Base-by-base conservation (phyloP, 176 grass and related monocot genomes). In the Microstegium vimineum region DNA sequence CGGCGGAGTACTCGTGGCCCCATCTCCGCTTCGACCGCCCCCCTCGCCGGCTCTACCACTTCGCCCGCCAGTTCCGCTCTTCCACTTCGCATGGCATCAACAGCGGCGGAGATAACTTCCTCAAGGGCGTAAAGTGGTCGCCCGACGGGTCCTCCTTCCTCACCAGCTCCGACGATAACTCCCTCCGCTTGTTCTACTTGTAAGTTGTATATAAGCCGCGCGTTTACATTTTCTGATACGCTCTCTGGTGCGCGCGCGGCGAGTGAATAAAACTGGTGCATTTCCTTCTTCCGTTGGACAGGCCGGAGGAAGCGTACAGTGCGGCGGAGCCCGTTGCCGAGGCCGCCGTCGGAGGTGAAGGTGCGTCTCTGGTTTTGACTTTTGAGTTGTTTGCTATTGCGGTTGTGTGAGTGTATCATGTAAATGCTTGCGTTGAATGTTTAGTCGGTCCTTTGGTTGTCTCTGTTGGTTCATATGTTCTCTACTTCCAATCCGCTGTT, bases 111-210 rank as follows among this genome's bases (percentile, higher is more conserved):
- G 89, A 75, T 1, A 98, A 93, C 89, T 99, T 99, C 77, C 91
- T 99, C 54, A 99, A 93, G 71, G 96, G 91, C 27, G 93, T 94
- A 5, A 93, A 95, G 71, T 98, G 95, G 95, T 94, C 95, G 13
- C 95, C 95, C 10, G 95, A 98, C 16, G 95, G 95, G 5, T 94
- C 92, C 74, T 94, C 84, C 84, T 94, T 98, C 75, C 95, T 98
- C 84, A 93, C 89, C 66, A 88, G 90, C 88, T 98, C 86, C 26
- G 90, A 98, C 64, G 95, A 98, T 88, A 94, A 98, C 86, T 89
- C 92, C 45, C 92, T 94, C 76, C 95, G 95, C 71, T 67, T 88
- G 60, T 98, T 98, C 56, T 91, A 89, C 90, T 71, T 94, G 95
- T 95, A 75, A 31, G 33, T 33, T 33, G 33, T 33, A 33, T n/a